Evolutionary conservation across 176 grass and related monocot genomes (phyloP).

Genomic region (Triticum urartu): DNA sequence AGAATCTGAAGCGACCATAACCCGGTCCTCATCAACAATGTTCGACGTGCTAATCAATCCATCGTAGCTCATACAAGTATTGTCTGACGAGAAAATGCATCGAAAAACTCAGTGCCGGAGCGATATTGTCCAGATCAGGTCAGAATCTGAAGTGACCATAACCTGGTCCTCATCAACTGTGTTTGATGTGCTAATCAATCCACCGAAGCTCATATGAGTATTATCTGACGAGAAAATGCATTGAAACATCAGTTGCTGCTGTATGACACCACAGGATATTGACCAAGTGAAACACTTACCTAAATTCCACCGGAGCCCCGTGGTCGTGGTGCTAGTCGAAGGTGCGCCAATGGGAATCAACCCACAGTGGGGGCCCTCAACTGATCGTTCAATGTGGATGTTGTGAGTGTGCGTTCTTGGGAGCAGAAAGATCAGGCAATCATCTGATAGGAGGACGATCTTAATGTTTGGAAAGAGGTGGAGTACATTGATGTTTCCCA

Average conservation of each 20-base stretch:
- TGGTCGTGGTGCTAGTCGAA: conserved; percentile 60
- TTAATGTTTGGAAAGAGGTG: conserved; percentile 52
- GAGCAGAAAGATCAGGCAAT: conserved; percentile 72
- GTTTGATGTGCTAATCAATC: conserved; percentile 80
- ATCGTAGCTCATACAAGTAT: conserved; percentile 58
- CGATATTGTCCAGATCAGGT: conserved; percentile 88
- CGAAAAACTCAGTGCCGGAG: conserved; percentile 34
- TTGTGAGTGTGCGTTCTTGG: conserved; percentile 56
- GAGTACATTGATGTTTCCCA: conserved; percentile 81
- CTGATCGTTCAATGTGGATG: conserved; percentile 45
- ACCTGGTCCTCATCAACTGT: conserved; percentile 55
- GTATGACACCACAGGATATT: not conserved
- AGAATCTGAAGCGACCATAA: conserved; percentile 54
- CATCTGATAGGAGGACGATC: conserved; percentile 68
- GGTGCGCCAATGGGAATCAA: conserved; percentile 65
- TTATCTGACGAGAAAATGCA: conserved; percentile 41
- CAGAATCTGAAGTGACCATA: conserved; percentile 57
- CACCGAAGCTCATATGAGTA: conserved; percentile 60
- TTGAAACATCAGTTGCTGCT: conserved; percentile 8
- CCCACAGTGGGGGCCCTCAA: conserved; percentile 70
- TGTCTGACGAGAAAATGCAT: conserved; percentile 26
- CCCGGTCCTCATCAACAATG: conserved; percentile 53
- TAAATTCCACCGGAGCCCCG: conserved; percentile 74
- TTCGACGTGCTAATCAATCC: conserved; percentile 76
- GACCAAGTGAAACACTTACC: conserved; percentile 44